phyloP scores from a whole-genome alignment of 495 filamentous ascomycete genomes.

The Neurospora tetrasperma region DNA sequence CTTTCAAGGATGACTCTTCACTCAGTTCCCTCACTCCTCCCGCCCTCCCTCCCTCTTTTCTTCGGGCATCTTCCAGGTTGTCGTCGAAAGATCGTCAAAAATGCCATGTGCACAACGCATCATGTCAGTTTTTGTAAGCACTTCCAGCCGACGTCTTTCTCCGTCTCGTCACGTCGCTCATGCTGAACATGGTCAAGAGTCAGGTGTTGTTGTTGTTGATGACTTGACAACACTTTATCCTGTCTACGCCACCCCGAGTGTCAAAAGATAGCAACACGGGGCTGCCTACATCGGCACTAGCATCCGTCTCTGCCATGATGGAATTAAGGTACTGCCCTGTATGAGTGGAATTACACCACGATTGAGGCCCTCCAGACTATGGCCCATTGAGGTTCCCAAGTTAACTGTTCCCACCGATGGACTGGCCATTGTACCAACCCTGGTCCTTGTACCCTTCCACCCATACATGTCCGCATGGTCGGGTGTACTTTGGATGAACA shows the following conservation, averaged over 20 bases:
- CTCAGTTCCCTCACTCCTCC: neutral
- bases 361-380: neutral
- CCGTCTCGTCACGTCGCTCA: neutral
- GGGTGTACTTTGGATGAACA: neutral
- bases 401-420: neutral
- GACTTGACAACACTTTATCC: neutral
- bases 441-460: neutral
- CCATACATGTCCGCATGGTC: conserved; percentile 1
- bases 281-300: neutral
- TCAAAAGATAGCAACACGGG: conserved; percentile 1
- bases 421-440: neutral
- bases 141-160: neutral
- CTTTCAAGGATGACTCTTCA: neutral
- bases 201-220: neutral
- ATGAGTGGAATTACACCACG: neutral
- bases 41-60: neutral
- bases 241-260: neutral
- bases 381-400: neutral
- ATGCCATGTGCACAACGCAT: neutral
- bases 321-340: neutral
- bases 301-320: neutral
- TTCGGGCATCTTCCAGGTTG: neutral
- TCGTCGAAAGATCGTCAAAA: neutral
- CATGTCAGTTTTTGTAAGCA: neutral
- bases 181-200: neutral